Conservation (phyloP, 2,329 filamentous ascomycete species). For the Claviceps maximensis region DNA sequence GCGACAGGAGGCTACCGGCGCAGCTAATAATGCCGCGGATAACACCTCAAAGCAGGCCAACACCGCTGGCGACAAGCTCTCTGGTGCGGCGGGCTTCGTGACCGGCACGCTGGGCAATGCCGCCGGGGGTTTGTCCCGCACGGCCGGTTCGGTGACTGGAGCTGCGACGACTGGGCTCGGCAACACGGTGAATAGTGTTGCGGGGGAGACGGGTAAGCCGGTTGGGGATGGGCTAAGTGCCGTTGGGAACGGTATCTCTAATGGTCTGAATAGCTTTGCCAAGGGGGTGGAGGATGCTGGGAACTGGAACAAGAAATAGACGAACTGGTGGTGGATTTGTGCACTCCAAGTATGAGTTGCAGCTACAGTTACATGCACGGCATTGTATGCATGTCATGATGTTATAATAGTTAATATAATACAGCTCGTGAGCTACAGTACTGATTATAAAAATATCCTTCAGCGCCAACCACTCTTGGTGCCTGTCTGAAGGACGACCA, state of each 20-base stretch:
- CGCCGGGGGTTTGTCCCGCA: conserved; percentile 26
- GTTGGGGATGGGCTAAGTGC: conserved; percentile 42
- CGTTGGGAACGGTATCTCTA: conserved; percentile 39
- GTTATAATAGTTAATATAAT: background rate
- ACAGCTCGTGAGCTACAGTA: background rate
- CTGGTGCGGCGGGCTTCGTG: conserved; percentile 24
- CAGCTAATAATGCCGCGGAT: conserved; percentile 2
- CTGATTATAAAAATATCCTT: background rate
- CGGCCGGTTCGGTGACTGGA: conserved; percentile 29
- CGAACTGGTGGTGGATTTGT: background rate
- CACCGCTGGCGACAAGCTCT: conserved; percentile 16
- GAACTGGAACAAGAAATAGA: conserved; percentile 34
- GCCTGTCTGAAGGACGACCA: background rate
- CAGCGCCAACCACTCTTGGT: background rate
- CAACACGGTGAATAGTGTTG: conserved; percentile 39
- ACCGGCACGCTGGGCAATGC: conserved; percentile 28
- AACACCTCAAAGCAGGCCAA: conserved; percentile 11
- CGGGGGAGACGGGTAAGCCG: conserved; percentile 39
- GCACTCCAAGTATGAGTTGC: background rate
- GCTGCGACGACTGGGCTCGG: conserved; percentile 44
- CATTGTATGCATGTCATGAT: background rate
- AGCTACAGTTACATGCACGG: background rate
- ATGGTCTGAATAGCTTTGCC: conserved; percentile 33
- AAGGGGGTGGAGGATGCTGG: conserved; percentile 46
- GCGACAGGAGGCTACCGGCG: conserved; percentile 2